phyloP scores from a whole-genome alignment of 495 filamentous ascomycete species.

The Durotheca rogersii region DNA sequence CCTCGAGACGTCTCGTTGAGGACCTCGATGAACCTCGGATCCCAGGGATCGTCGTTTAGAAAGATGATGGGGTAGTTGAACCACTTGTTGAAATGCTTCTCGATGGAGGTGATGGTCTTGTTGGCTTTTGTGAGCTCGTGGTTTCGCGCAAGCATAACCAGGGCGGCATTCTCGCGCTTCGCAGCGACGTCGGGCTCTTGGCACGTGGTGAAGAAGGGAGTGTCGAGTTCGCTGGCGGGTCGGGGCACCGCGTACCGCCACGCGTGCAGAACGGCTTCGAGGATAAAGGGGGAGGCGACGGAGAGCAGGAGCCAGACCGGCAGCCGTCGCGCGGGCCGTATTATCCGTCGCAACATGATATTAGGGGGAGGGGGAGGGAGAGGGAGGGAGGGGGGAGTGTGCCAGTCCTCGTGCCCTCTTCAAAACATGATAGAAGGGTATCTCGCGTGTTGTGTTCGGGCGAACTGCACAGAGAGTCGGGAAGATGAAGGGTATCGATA shows the following conservation, averaged over 20 bases:
- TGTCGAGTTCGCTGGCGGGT: slow-evolving; percentile 38
- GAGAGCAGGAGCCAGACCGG: slow-evolving; percentile 32
- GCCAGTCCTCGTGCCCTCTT: slow-evolving; percentile 16
- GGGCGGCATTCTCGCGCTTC: slow-evolving; percentile 76
- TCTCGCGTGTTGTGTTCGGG: neutral
- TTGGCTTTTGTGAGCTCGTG: slow-evolving; percentile 84
- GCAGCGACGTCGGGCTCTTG: slow-evolving; percentile 53
- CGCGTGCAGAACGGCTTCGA: slow-evolving; percentile 34
- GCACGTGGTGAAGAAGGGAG: slow-evolving; percentile 47
- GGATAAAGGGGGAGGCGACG: slow-evolving; percentile 27
- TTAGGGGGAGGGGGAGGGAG: slow-evolving; percentile 1
- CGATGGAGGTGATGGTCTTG: slow-evolving; percentile 85
- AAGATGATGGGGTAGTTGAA: slow-evolving; percentile 97
- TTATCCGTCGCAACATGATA: slow-evolving; percentile 38
- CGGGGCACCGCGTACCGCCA: slow-evolving; percentile 32
- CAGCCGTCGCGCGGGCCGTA: slow-evolving; percentile 36
- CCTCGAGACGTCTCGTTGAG: slow-evolving; percentile 82
- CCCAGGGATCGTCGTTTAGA: slow-evolving; percentile 82
- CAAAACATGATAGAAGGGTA: slow-evolving; percentile 23
- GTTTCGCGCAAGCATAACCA: slow-evolving; percentile 85
- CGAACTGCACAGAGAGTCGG: too few species aligned
- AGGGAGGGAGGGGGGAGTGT: slow-evolving; percentile 7
- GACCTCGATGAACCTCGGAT: slow-evolving; percentile 78
- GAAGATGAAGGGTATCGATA: slow-evolving; percentile 20
- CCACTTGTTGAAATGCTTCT: slow-evolving; percentile 96